phyloP scores from a whole-genome alignment of 2,329 filamentous ascomycete species.

The Penicillium sp. region DNA sequence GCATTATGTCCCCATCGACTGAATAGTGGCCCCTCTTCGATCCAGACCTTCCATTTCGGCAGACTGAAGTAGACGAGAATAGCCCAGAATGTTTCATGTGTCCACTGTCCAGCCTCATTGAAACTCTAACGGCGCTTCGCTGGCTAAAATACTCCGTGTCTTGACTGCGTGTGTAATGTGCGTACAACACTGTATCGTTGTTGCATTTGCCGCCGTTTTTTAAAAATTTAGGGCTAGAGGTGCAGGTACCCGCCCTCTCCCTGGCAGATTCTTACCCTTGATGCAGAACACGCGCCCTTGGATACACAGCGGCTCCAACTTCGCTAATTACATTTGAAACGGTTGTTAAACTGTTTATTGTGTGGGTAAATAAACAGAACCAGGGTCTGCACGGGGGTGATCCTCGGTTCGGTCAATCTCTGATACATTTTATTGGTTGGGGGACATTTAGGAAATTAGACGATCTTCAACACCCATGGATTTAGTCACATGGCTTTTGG shows the following conservation, averaged over 20 bases:
- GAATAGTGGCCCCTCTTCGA: neutral
- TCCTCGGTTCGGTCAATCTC: conserved; percentile 12
- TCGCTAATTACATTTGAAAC: neutral
- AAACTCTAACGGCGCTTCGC: conserved; percentile 2
- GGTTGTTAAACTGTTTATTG: no score
- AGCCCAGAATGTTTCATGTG: conserved; percentile 1
- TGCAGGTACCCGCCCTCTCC: conserved; percentile 4
- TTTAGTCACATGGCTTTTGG: neutral
- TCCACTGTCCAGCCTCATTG: neutral
- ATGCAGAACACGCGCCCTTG: conserved; percentile 5
- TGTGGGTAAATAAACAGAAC: conserved; percentile 7
- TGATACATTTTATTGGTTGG: conserved; percentile 5
- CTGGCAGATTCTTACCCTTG: neutral
- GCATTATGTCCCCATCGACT: neutral
- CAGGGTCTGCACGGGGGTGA: conserved; percentile 4
- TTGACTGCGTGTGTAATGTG: neutral
- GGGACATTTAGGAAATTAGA: conserved; percentile 5
- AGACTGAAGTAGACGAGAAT: neutral
- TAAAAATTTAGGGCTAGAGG: conserved; percentile 6
- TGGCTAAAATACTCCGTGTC: neutral
- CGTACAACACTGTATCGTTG: neutral
- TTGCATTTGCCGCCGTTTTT: neutral
- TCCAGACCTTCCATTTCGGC: conserved; percentile 5
- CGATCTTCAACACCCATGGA: neutral
- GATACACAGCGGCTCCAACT: no score